Base-by-base conservation (phyloP, 164 flowering plant species). In the Dillenia suffruticosa region DNA sequence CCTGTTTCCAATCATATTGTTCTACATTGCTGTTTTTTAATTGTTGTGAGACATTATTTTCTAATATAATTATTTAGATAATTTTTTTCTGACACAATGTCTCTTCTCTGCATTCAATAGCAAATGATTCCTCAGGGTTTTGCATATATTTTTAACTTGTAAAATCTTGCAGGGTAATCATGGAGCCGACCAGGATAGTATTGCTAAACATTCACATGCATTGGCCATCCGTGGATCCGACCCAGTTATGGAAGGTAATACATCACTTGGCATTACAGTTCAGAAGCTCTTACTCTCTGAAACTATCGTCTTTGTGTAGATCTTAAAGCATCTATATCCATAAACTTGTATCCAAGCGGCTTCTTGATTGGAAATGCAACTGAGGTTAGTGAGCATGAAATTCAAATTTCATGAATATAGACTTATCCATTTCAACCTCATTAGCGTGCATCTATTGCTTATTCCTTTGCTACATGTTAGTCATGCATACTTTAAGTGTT, bases 191-290 rank as follows among this genome's bases (percentile, higher is more conserved):
- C 60, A 19, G 17, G 43, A 32, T 19, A 67, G 54, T 2, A 52
- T 40, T 46, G 22, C 62, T 24, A 70, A 56, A 56, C 43, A 3
- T 50, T 47, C 62, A 49, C 45, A 32, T 65, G 48, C 44, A 53
- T 19, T 52, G 13, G 62, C 51, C 51, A 56, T 63, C 2, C 15
- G 45, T 54, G 47, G 59, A 12, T 46, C 13, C 24, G 51, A 52
- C 45, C 52, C 32, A 15, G 57, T 53, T 61, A 44, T 54, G 26
- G 65, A 61, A 64, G 75, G 78, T 75, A 64, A 52, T 65, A 15
- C 48, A 32, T 15, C 12, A 50, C 49, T 44, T 44, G 12, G n/a
- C 57, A 17, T 15, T 43, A 58, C 51, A 15, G 13, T 22, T 17
- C 0, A 26, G 45, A 44, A 58, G 54, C 17, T 16, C 11, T 45